Conservation (phyloP, 192 early-diverging fungal genomes). For the Coemansia sp. region DNA sequence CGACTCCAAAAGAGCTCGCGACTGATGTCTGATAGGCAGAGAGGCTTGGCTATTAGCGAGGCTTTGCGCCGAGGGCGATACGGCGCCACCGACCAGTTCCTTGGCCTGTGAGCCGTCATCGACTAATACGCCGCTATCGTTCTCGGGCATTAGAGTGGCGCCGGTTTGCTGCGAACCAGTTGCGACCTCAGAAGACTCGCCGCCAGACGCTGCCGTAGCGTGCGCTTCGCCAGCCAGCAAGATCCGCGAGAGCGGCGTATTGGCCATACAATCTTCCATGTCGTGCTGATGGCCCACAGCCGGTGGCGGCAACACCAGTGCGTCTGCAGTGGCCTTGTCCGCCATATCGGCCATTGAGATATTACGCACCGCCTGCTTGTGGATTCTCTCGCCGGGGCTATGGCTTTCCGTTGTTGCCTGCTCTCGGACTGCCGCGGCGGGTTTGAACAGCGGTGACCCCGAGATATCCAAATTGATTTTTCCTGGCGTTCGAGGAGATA, state of each 20-base stretch:
- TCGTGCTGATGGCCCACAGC: background rate
- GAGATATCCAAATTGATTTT: conserved; percentile 19
- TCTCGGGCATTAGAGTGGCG: conserved; percentile 3
- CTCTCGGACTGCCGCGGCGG: conserved; percentile 2
- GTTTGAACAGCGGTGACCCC: conserved; percentile 37
- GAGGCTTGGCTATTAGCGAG: conserved; percentile 24
- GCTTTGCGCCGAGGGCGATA: conserved; percentile 6
- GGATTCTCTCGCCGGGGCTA: conserved; percentile 40
- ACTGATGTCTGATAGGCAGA: conserved; percentile 1
- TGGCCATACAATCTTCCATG: conserved; percentile 8
- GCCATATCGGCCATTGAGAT: conserved; percentile 22
- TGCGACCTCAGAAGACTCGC: conserved; percentile 6
- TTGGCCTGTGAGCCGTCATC: background rate
- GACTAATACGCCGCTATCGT: conserved; percentile 48
- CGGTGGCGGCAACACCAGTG: conserved; percentile 16
- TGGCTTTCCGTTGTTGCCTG: background rate
- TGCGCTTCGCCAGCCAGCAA: background rate
- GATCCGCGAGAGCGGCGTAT: conserved; percentile 13
- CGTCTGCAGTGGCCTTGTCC: background rate
- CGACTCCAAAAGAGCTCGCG: conserved; percentile 7
- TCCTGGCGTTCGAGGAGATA: conserved; percentile 10
- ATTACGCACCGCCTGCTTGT: conserved; percentile 42
- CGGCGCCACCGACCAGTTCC: background rate
- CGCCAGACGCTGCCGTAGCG: background rate
- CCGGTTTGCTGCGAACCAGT: conserved; percentile 10